phyloP scores from a whole-genome alignment of 306 rosid genomes.

The Canavalia ensiformis region DNA sequence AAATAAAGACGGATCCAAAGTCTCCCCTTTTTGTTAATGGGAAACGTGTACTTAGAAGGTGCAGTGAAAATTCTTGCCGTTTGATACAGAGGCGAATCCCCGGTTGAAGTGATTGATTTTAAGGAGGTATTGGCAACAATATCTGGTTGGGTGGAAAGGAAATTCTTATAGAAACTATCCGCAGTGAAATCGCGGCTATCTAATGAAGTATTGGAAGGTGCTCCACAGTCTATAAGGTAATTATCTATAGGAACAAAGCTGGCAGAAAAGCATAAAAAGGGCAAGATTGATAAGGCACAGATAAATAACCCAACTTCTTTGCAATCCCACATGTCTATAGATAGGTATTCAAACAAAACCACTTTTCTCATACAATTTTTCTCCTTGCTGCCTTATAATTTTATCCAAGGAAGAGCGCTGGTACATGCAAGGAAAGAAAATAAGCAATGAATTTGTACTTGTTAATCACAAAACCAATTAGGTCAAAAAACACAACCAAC shows the following conservation, averaged over 20 bases:
- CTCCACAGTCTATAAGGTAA: conserved; percentile 92
- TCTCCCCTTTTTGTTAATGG: conserved; percentile 66
- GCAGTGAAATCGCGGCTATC: conserved; percentile 69
- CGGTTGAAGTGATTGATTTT: conserved; percentile 53
- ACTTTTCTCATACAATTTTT: neutral
- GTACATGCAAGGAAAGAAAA: conserved; percentile 32
- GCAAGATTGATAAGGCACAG: conserved; percentile 59
- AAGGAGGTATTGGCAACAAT: conserved; percentile 65
- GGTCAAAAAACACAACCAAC: neutral
- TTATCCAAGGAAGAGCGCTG: conserved; percentile 7
- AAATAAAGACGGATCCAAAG: conserved; percentile 97
- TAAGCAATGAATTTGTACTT: conserved; percentile 22
- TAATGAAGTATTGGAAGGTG: conserved; percentile 64
- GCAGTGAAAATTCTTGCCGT: conserved; percentile 81
- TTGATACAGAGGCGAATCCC: conserved; percentile 64
- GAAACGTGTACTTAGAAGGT: conserved; percentile 72
- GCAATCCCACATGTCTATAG: conserved; percentile 52
- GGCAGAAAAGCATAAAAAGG: conserved; percentile 58
- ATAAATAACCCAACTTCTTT: conserved; percentile 52
- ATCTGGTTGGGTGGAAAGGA: conserved; percentile 70
- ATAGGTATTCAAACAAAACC: neutral
- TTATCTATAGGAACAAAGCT: conserved; percentile 69
- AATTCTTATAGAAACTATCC: conserved; percentile 64
- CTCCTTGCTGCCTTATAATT: conserved; percentile 28
- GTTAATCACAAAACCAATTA: conserved; percentile 35